A percentile compares a stretch with the other conserved stretches of the same genome.
These are phyloP conservation scores for Bromus sterilis DNA, from an alignment of 176 grass and related monocot genomes.

Conservation along the genomic window DNA sequence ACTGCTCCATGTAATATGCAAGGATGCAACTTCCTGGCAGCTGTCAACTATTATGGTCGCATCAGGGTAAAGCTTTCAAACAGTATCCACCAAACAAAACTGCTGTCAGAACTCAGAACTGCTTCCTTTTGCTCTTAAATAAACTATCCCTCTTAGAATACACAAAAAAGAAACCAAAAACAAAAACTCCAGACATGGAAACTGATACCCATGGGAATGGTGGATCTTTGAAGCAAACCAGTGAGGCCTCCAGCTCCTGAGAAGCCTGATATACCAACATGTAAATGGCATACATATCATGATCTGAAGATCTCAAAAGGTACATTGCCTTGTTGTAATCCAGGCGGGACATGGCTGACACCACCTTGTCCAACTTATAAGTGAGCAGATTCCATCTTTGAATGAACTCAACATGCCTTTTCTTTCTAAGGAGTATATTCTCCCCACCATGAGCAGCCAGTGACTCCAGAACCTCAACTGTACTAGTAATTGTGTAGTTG, in stretches of 20 bases:
- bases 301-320: constrained; percentile 71
- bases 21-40: constrained; percentile 12
- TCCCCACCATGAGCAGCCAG: constrained; percentile 80
- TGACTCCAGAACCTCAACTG: constrained; percentile 60
- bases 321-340: constrained; percentile 92
- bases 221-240: constrained; percentile 88
- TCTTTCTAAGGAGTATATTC: constrained; percentile 76
- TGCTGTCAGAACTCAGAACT: constrained; percentile 64
- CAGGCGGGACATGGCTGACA: constrained; percentile 76
- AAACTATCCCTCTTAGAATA: constrained; percentile 68
- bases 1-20: constrained; percentile 19
- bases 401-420: constrained; percentile 74
- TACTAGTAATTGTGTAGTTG: constrained; percentile 78
- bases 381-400: constrained; percentile 94
- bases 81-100: constrained; percentile 25
- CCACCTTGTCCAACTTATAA: constrained; percentile 84
- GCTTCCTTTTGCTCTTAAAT: constrained; percentile 88
- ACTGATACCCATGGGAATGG: constrained; percentile 85
- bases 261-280: constrained; percentile 74
- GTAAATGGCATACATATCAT: constrained; percentile 86
- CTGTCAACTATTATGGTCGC: constrained; percentile 18
- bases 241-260: constrained; percentile 79
- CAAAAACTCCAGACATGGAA: constrained; percentile 63
- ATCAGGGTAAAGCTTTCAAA: constrained; percentile 21
- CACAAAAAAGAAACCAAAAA: constrained; percentile 78